phyloP scores from a whole-genome alignment of 768 basidiomycete species.

The Calvatia gigantea region DNA sequence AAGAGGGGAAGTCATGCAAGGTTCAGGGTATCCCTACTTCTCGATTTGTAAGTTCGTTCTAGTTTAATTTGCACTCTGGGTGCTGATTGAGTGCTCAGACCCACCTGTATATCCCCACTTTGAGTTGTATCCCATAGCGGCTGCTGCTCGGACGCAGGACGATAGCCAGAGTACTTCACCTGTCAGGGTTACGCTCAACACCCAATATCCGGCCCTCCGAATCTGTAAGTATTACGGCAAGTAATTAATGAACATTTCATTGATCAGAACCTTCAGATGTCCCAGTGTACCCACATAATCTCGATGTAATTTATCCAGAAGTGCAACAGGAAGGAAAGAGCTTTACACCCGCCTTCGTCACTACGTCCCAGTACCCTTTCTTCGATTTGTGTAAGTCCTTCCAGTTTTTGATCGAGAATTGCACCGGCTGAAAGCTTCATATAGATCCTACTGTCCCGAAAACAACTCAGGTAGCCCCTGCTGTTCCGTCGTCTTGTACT shows the following conservation, averaged over 20 bases:
- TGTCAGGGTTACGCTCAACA: not conserved
- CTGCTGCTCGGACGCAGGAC: not conserved
- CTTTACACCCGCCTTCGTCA: not conserved
- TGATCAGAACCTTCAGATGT: constrained; percentile 3
- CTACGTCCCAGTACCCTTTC: not conserved
- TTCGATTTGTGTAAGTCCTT: constrained; percentile 2
- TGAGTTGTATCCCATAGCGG: constrained; percentile 11
- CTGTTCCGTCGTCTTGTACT: constrained; percentile 11
- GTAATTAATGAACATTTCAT: not conserved
- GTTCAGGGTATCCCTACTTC: constrained; percentile 2
- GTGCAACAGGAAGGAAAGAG: not conserved
- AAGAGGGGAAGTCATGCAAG: not conserved
- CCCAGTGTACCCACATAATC: constrained; percentile 15
- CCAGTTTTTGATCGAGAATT: not conserved
- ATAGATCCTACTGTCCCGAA: not conserved
- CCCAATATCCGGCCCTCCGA: constrained; percentile 11
- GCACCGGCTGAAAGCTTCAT: not conserved
- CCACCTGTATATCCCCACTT: constrained; percentile 16
- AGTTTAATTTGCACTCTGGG: not conserved
- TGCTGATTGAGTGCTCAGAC: constrained; percentile 18
- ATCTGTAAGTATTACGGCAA: constrained; percentile 3
- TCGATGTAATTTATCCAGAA: constrained; percentile 12
- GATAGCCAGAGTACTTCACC: not conserved
- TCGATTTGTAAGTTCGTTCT: constrained; percentile 23
- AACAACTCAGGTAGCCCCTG: not conserved